Conservation (phyloP, 345 rosid genomes). For the Heritiera littoralis region DNA sequence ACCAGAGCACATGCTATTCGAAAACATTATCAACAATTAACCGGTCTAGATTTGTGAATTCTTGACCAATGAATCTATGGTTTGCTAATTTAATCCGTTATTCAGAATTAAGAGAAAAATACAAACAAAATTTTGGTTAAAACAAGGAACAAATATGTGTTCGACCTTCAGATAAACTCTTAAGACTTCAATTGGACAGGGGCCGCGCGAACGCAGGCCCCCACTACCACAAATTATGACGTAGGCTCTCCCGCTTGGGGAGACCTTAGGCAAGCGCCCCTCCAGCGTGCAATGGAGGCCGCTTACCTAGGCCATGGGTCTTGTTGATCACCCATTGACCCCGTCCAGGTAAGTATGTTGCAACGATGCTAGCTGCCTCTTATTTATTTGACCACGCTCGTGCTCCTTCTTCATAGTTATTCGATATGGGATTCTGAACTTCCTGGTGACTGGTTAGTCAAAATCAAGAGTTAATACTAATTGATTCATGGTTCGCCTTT, state of each 20-base stretch:
- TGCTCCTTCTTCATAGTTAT: neutral
- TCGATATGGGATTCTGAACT: neutral
- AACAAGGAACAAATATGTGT: too few species aligned
- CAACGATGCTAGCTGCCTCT: neutral
- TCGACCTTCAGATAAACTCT: too few species aligned
- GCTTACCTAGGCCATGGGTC: neutral
- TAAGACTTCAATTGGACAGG: neutral
- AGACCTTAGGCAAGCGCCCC: slow-evolving; percentile 8
- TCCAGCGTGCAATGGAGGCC: neutral
- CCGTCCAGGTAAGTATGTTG: neutral
- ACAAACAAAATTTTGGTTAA: too few species aligned
- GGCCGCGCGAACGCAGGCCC: slow-evolving; percentile 59
- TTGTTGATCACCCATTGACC: neutral
- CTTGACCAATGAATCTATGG: too few species aligned
- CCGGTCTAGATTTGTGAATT: too few species aligned
- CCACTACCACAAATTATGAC: slow-evolving; percentile 47
- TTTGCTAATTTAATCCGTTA: too few species aligned
- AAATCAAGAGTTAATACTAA: too few species aligned
- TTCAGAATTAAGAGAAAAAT: too few species aligned
- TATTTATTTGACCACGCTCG: neutral
- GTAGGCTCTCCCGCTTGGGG: slow-evolving; percentile 43
- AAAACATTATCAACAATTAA: rapidly evolving
- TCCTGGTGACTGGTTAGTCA: too few species aligned
- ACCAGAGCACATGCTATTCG: too few species aligned
- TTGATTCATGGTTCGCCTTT: too few species aligned